Conservation (phyloP, 129 eudicot genomes). For the Tagetes erecta region DNA sequence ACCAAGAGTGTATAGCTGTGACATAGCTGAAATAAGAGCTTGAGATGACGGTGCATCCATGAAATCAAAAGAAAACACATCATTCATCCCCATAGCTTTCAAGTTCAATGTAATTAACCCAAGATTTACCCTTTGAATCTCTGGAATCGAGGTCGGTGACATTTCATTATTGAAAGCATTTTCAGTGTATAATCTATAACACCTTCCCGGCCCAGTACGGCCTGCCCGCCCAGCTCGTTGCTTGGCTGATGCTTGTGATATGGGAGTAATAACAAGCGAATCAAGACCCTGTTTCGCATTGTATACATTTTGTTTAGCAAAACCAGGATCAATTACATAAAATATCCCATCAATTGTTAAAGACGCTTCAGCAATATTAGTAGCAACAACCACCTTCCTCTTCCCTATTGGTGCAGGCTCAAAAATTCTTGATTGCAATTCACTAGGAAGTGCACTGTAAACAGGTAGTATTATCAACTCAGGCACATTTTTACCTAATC, state of each 20-base stretch:
- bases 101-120: constrained; percentile 47
- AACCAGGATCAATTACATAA: constrained; percentile 53
- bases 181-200: constrained; percentile 59
- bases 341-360: constrained; percentile 48
- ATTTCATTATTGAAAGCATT: constrained; percentile 82
- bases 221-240: constrained; percentile 57
- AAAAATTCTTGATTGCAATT: constrained; percentile 87
- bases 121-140: constrained; percentile 67
- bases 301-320: constrained; percentile 31
- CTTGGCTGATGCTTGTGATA: constrained; percentile 45
- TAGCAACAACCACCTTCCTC: constrained; percentile 62
- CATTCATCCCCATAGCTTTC: constrained; percentile 94
- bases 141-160: constrained; percentile 83
- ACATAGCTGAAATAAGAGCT: constrained; percentile 82
- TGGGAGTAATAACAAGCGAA: constrained; percentile 35
- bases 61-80: constrained; percentile 71
- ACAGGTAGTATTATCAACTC: constrained; percentile 83
- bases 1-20: constrained; percentile 79
- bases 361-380: constrained; percentile 54
- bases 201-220: constrained; percentile 51
- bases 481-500: constrained; percentile 77
- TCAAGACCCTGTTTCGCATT: constrained; percentile 46
- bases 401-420: constrained; percentile 94
- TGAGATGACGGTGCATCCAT: constrained; percentile 91
- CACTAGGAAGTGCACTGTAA: constrained; percentile 91